These are phyloP conservation scores for Chaetomium sp. DNA, from an alignment of 2,329 filamentous ascomycete species.

Conservation along the genomic window DNA sequence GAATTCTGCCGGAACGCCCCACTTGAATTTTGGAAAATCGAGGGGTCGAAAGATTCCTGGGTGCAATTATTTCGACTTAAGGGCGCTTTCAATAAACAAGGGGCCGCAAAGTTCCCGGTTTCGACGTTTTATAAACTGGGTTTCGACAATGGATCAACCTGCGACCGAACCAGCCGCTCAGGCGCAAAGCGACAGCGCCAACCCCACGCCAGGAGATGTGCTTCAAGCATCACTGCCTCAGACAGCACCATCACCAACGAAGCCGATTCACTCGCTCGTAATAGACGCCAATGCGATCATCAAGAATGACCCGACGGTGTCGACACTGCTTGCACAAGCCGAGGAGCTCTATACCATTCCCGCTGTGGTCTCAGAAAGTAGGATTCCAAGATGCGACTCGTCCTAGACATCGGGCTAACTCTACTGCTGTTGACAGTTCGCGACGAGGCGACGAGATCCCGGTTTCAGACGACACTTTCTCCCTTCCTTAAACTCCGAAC, in stretches of 20 bases:
- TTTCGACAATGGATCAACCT: constrained; percentile 13
- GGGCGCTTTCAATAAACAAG: too few species aligned
- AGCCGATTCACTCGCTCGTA: constrained; percentile 47
- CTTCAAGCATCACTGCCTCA: not conserved
- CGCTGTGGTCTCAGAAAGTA: constrained; percentile 72
- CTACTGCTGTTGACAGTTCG: constrained; percentile 33
- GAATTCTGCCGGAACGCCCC: constrained; percentile 21
- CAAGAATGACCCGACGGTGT: constrained; percentile 82
- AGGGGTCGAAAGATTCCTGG: not conserved
- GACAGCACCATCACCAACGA: constrained; percentile 7
- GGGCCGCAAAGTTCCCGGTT: too few species aligned
- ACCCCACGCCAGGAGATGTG: constrained; percentile 4
- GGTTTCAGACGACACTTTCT: constrained; percentile 76
- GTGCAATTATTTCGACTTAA: too few species aligned
- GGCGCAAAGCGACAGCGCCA: constrained; percentile 1
- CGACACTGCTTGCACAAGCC: constrained; percentile 70
- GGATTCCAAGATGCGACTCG: not conserved
- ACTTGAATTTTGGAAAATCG: constrained; percentile 21
- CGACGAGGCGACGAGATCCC: constrained; percentile 70
- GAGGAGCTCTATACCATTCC: constrained; percentile 77
- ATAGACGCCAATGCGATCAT: constrained; percentile 91
- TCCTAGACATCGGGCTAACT: constrained; percentile 57
- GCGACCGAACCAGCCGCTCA: constrained; percentile 6
- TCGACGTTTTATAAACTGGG: not conserved
- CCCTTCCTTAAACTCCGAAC: constrained; percentile 76